Base-by-base conservation (phyloP, 306 rosid species). In the cucumber (Cucumis sativus) region DNA sequence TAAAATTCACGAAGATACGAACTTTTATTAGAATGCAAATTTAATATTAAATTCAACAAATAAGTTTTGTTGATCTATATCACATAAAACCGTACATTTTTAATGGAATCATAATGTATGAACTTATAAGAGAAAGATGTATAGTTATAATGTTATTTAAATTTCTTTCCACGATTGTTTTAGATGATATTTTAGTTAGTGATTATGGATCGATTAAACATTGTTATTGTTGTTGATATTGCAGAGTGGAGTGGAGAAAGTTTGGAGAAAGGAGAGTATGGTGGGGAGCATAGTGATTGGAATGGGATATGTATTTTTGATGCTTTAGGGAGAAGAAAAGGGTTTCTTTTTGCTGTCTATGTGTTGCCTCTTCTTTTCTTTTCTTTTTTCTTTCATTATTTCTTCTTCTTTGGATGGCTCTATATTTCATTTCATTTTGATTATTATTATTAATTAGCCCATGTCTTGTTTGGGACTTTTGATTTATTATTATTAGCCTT, bases 211-310 rank as follows among this genome's bases (percentile, higher is more conserved):
- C 25, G 25, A 23, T 23, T 23, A 23, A 23, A 23, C 25, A 23
- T 23, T 23, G 25, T 23, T 23, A 1, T 33, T 33, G 5, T 33
- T 33, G 5, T 15, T 52, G n/a, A n/a, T n/a, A 52, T 52, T 80
- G 85, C 94, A 94, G 98, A 91, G 94, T 78, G 98, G 98, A 77
- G 94, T 51, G 16, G 92, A 82, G 85, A 93, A 83, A 83, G 62
- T 84, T 85, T 61, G 85, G 87, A 67, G 85, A 83, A 80, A 80
- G 74, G 87, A 80, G 88, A 83, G 84, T 88, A 79, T 87, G 92
- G 84, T 78, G 51, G 89, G 85, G 72, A 86, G 96, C 87, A 77
- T 85, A 75, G 51, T 77, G 63, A 69, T 90, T 15, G 98, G 88
- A 77, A 85, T 77, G 69, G 90, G 79, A 52, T 67, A 88, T 47